Evolutionary conservation across 495 filamentous ascomycete genomes (phyloP), one percentile per base, ranked within the genome.

Genomic region (Beverwykella pulmonaria): DNA sequence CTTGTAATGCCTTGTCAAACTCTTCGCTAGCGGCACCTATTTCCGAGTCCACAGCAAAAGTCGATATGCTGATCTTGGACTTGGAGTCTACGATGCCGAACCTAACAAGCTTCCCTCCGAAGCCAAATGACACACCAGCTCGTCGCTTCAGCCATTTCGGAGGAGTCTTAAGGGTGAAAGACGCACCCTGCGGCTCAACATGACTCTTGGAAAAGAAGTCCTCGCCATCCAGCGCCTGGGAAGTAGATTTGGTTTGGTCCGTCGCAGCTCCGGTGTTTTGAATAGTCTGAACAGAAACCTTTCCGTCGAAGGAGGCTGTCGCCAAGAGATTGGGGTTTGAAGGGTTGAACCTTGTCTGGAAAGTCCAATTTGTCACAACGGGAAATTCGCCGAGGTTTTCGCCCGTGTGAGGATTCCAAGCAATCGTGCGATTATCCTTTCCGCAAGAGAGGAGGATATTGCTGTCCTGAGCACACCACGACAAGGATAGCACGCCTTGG

Each of bases 351-450:
- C 87, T 86, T 6, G 94, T 97, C 76, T 92, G 87, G 82, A 98
- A 99, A 1, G 92, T 96, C 94, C 95, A 98, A 76, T 98, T 98
- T 39, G 93, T 96, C 59, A 96, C 95, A 68, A 97, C 90, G 14
- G 93, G 92, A 76, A 97, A 96, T 78, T 98, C 93, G 61, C 95
- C 94, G 50, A 91, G 90, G 5, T 82, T 79, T 72, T 91, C 86
- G 49, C 93, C 93, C 5, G 88, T 95, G 70, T 94, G 91, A 0
- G 95, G 90, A 77, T 97, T 97, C 94, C 95, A 99, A 63, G 93
- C 90, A 58, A 98, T 84, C 0, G 92, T 97, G 68, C 91, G 86
- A 69, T 98, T 98, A 78, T 99, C 94, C 79, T 97, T 98, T 53
- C 95, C 95, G 65, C 88, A 96, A 14, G 95, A 98, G 36, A 99